Base-by-base conservation (phyloP, 2,329 filamentous ascomycete genomes). In the Alternaria atra region DNA sequence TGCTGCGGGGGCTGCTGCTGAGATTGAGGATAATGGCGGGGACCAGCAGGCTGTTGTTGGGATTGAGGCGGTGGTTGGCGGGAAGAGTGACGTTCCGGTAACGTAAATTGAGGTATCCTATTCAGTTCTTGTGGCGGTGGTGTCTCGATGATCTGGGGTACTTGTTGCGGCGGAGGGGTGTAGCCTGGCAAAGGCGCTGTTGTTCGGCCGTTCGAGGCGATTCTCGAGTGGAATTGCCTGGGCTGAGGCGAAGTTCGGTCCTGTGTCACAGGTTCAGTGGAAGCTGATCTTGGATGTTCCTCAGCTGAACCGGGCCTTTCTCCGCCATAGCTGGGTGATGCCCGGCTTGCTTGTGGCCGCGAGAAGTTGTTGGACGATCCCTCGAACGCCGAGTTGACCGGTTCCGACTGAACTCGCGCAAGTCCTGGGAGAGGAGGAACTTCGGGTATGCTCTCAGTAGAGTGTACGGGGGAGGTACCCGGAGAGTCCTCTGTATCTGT, bases 361-460 rank as follows among this genome's bases (percentile, higher is more conserved):
- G 89, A 91, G 71, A 87, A 90, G 68, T 90, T 90, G 47, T 34
- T 46, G 46, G 81, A 79, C 9, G 75, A 64, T 2, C 69, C 60
- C 55, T 76, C 71, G 27, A 73, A 71, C 12, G 70, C 55, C 50
- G 61, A 76, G 8, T 82, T 79, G 27, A 84, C 79, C 3, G 91
- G 90, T 71, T 94, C 92, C 4, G 92, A 92, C 72, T 90, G 87
- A 1, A 91, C 87, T 66, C 89, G 85, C 6, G 83, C 81, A 34
- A 93, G 79, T 25, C 30, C 46, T 6, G 87, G 82, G 3, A 71
- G 51, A 15, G 68, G 69, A 13, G 70, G 70, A 7, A 71, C 63
- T 27, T 83, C 84, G n/a, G 71, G 66, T 17, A 73, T 60, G 20
- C 73, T 43, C 13, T 61, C 48, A 30, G 54, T 73, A 27, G 73